phyloP scores from a whole-genome alignment of 305 asterid species.

The Fraxinus floribunda region DNA sequence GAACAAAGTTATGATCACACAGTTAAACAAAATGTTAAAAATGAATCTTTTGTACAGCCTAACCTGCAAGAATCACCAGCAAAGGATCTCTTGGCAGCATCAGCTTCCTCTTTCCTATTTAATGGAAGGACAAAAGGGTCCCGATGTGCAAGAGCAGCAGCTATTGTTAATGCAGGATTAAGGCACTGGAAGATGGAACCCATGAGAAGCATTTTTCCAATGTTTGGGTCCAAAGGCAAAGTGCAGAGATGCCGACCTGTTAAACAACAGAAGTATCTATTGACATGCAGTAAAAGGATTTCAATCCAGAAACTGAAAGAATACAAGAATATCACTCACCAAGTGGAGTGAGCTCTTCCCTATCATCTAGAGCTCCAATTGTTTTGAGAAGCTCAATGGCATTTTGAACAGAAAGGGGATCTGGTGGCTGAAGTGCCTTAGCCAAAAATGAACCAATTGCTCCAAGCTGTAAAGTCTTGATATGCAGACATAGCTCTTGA shows the following conservation, averaged over 20 bases:
- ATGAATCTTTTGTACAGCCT: conserved; percentile 18
- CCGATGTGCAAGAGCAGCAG: conserved; percentile 91
- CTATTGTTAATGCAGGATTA: conserved; percentile 86
- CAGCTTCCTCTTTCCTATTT: conserved; percentile 83
- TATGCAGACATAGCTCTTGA: conserved; percentile 93
- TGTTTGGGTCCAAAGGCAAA: conserved; percentile 92
- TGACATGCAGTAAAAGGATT: conserved; percentile 7
- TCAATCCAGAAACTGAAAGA: conserved; percentile 10
- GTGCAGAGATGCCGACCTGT: conserved; percentile 87
- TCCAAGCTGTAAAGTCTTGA: conserved; percentile 87
- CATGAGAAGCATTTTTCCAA: conserved; percentile 99
- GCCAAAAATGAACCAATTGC: conserved; percentile 64
- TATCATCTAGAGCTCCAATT: conserved; percentile 83
- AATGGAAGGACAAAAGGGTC: conserved; percentile 93
- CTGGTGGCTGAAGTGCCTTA: conserved; percentile 96
- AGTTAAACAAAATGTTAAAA: background rate
- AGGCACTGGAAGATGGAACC: conserved; percentile 93
- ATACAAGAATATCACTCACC: conserved; percentile 44
- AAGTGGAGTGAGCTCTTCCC: conserved; percentile 92
- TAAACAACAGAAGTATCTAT: conserved; percentile 8
- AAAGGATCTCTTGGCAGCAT: conserved; percentile 80
- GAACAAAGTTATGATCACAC: background rate
- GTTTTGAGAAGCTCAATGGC: conserved; percentile 94
- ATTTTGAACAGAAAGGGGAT: conserved; percentile 79
- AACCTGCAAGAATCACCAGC: conserved; percentile 98